Evolutionary conservation across 176 grass and related monocot species (phyloP).

Genomic region (Poa annua): DNA sequence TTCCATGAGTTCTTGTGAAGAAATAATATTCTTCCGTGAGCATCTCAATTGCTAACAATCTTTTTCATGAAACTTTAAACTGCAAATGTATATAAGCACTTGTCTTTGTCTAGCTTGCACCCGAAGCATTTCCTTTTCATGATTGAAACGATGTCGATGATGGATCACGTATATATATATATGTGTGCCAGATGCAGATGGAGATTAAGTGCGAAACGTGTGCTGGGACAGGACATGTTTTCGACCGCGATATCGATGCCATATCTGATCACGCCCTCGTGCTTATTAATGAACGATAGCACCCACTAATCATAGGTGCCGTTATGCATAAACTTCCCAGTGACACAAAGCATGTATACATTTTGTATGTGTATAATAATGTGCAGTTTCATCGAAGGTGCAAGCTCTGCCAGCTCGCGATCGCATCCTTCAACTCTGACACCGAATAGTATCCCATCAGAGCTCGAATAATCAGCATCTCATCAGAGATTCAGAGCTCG

Average conservation of each 20-base stretch:
- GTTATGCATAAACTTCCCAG: neutral
- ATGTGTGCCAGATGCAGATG: too few species aligned
- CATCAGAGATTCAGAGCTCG: too few species aligned
- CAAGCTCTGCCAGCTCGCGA: neutral
- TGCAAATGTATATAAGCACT: neutral
- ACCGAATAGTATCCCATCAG: slow-evolving; percentile 8
- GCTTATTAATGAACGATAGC: neutral
- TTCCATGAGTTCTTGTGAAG: slow-evolving; percentile 7
- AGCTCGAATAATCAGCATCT: neutral
- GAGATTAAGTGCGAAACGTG: too few species aligned
- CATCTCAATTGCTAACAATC: neutral
- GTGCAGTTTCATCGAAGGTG: slow-evolving; percentile 43
- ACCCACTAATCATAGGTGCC: neutral
- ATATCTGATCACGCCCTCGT: too few species aligned
- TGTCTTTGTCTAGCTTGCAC: too few species aligned
- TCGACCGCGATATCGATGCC: too few species aligned
- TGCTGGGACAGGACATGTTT: too few species aligned
- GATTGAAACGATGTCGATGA: too few species aligned
- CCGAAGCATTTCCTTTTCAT: too few species aligned
- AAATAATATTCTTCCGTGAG: neutral
- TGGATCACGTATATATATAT: too few species aligned
- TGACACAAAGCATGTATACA: neutral
- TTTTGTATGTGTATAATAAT: neutral
- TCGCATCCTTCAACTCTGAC: neutral
- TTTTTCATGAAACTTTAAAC: slow-evolving; percentile 12